These are phyloP conservation scores for Coemansia sp. DNA, from an alignment of 192 early-diverging fungal species.

Conservation along the genomic window DNA sequence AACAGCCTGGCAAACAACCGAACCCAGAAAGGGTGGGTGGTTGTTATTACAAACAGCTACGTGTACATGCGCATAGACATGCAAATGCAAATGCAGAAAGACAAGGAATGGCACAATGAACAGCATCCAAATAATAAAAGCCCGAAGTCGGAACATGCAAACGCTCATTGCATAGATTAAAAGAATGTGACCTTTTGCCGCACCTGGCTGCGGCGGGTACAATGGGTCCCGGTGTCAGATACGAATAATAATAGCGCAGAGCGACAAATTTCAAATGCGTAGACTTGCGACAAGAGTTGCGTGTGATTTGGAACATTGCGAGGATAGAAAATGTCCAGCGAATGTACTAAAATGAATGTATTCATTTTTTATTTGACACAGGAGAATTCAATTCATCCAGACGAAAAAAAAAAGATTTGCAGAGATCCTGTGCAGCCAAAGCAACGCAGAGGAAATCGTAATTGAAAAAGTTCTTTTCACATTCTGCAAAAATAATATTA, in stretches of 20 bases:
- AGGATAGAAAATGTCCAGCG: no score
- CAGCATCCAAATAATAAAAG: background rate
- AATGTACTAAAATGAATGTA: background rate
- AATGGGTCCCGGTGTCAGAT: background rate
- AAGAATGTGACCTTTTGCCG: constrained; percentile 17
- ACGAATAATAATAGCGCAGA: background rate
- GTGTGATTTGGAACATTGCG: no score
- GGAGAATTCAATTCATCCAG: background rate
- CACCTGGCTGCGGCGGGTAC: background rate
- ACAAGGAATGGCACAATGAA: background rate
- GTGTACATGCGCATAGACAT: background rate
- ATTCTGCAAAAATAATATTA: no score
- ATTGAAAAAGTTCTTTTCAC: background rate
- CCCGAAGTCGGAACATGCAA: constrained; percentile 1
- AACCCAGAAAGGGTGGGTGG: no score
- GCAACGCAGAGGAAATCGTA: background rate
- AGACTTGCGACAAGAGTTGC: no score
- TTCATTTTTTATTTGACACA: background rate
- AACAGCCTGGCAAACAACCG: no score
- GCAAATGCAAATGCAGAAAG: background rate
- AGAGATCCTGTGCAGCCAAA: background rate
- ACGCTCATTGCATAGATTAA: constrained; percentile 22
- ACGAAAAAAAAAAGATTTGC: background rate
- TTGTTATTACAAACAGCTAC: no score
- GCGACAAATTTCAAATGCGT: background rate